phyloP scores from a whole-genome alignment of 306 rosid species.

The Urtica urens region DNA sequence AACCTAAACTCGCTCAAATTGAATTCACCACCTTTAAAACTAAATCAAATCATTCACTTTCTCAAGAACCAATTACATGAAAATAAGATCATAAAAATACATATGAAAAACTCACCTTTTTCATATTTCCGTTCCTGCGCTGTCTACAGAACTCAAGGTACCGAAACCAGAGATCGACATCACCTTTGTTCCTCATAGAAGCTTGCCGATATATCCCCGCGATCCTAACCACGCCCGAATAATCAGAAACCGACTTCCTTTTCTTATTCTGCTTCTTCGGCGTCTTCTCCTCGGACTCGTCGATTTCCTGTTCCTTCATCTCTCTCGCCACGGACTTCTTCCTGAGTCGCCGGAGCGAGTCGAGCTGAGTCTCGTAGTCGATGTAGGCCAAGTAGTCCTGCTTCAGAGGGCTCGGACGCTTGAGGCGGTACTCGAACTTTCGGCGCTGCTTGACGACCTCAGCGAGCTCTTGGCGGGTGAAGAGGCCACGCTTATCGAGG shows the following conservation, averaged over 20 bases:
- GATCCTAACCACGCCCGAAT: slow-evolving; percentile 32
- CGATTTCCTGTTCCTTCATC: slow-evolving; percentile 20
- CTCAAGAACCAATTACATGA: slow-evolving; percentile 1
- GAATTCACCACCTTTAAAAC: not conserved
- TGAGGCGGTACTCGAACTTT: slow-evolving; percentile 48
- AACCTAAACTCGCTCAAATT: no score
- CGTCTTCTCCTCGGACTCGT: slow-evolving; percentile 16
- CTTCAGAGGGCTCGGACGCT: slow-evolving; percentile 50
- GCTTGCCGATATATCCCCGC: slow-evolving; percentile 33
- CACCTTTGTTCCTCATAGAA: slow-evolving; percentile 36
- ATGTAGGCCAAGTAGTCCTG: slow-evolving; percentile 40
- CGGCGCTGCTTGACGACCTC: slow-evolving; percentile 52
- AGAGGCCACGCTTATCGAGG: slow-evolving; percentile 36
- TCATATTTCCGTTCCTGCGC: slow-evolving; percentile 66
- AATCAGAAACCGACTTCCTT: slow-evolving; percentile 36
- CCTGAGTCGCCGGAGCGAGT: slow-evolving; percentile 33
- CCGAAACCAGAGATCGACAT: slow-evolving; percentile 47
- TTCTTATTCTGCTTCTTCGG: slow-evolving; percentile 13
- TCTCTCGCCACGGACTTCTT: slow-evolving; percentile 29
- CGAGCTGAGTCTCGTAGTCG: slow-evolving; percentile 42
- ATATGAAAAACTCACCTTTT: slow-evolving; percentile 2
- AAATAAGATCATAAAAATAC: not conserved
- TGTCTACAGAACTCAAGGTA: slow-evolving; percentile 62
- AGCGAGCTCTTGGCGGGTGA: slow-evolving; percentile 35
- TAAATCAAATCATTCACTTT: not conserved